These are phyloP conservation scores for Alternaria ethzedia DNA, from an alignment of 2,329 filamentous ascomycete species.

Conservation along the genomic window DNA sequence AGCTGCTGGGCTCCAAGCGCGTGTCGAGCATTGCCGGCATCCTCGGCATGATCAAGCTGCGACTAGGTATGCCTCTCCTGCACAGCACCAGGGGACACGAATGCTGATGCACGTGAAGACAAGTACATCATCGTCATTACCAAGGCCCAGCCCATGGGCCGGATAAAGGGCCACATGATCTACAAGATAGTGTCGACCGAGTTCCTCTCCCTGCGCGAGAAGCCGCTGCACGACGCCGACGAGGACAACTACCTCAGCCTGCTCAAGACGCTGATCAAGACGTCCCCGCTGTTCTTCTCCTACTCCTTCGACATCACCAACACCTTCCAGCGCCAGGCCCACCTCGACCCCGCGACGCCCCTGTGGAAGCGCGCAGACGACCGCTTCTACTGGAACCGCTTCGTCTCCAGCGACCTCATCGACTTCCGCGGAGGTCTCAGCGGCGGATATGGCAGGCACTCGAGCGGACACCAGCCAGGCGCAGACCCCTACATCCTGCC, in stretches of 20 bases:
- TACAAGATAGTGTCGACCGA: conserved; percentile 93
- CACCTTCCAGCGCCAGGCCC: conserved; percentile 91
- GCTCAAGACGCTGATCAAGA: conserved; percentile 80
- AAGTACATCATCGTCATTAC: conserved; percentile 98
- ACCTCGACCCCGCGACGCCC: conserved; percentile 72
- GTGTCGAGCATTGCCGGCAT: conserved; percentile 96
- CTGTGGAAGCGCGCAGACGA: conserved; percentile 94
- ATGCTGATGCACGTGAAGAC: conserved; percentile 58
- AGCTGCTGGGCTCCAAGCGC: conserved; percentile 76
- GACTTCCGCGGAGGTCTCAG: conserved; percentile 74
- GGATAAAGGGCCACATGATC: conserved; percentile 93
- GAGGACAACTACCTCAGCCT: conserved; percentile 89
- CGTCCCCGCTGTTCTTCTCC: conserved; percentile 94
- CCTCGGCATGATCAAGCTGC: conserved; percentile 88
- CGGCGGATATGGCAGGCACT: conserved; percentile 61
- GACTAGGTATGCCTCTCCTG: conserved; percentile 69
- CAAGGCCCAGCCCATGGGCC: conserved; percentile 88
- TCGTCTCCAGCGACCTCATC: conserved; percentile 89
- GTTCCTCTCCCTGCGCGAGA: conserved; percentile 91
- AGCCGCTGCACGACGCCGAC: conserved; percentile 87
- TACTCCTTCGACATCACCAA: conserved; percentile 97
- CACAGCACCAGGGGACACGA: not conserved
- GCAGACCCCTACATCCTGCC: conserved; percentile 93
- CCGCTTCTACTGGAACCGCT: conserved; percentile 98
- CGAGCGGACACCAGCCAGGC: conserved; percentile 73